phyloP scores from a whole-genome alignment of 495 filamentous ascomycete genomes.

The Clohesyomyces aquaticus region DNA sequence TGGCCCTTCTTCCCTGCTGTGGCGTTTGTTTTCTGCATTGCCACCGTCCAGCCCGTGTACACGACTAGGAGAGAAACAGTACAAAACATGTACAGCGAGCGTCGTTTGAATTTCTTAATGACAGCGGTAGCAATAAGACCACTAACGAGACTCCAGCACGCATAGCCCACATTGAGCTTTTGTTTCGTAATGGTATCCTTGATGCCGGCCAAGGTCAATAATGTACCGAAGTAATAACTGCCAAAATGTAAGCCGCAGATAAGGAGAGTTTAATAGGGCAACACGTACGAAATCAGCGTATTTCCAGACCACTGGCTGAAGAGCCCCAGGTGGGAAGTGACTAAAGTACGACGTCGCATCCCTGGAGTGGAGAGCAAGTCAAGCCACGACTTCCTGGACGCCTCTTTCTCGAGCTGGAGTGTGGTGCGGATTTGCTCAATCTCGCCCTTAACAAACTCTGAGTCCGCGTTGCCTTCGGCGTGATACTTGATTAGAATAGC shows the following conservation, averaged over 20 bases:
- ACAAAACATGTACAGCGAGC: constrained; percentile 62
- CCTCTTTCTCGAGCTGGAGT: constrained; percentile 59
- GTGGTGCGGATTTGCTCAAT: constrained; percentile 63
- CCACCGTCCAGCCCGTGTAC: constrained; percentile 63
- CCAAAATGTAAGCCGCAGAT: constrained; percentile 5
- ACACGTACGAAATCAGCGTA: constrained; percentile 58
- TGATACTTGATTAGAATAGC: constrained; percentile 65
- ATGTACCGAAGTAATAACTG: constrained; percentile 58
- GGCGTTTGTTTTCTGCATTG: constrained; percentile 58
- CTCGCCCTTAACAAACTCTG: constrained; percentile 60
- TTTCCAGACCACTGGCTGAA: constrained; percentile 70
- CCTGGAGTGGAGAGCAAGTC: constrained; percentile 59
- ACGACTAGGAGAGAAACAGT: constrained; percentile 57
- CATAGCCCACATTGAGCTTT: constrained; percentile 61
- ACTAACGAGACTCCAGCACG: constrained; percentile 60
- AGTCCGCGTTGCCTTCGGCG: constrained; percentile 59
- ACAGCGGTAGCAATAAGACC: constrained; percentile 57
- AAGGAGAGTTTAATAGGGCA: background rate
- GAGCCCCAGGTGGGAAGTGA: constrained; percentile 60
- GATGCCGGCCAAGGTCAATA: constrained; percentile 54
- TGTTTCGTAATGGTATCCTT: constrained; percentile 56
- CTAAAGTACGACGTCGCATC: constrained; percentile 59
- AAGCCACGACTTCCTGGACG: constrained; percentile 57
- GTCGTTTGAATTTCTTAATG: constrained; percentile 57
- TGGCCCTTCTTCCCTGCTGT: constrained; percentile 47